Percentiles rank a stretch among this genome's conserved stretches.
These are phyloP conservation scores for Pseudonitzschia multiseries DNA, from an alignment of 108 stramenopile species.

Conservation along the genomic window DNA sequence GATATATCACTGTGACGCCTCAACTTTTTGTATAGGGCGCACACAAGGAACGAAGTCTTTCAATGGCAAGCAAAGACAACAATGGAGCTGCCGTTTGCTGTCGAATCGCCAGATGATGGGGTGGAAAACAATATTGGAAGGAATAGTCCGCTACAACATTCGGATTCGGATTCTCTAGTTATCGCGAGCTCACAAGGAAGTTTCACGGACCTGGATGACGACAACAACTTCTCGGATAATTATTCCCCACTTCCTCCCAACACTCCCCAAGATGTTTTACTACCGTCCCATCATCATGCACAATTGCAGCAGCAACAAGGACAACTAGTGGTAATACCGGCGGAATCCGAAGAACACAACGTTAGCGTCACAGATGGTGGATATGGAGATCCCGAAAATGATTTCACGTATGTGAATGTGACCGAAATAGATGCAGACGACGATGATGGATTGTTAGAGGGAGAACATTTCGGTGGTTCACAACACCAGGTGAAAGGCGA, in stretches of 20 bases:
- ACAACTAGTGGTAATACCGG: constrained; percentile 19
- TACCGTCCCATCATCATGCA: constrained; percentile 19
- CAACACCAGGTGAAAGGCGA: constrained; percentile 28
- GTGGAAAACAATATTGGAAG: background rate
- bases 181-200: constrained; percentile 48
- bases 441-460: constrained; percentile 30
- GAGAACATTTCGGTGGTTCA: constrained; percentile 14
- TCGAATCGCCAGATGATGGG: constrained; percentile 22
- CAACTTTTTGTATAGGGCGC: background rate
- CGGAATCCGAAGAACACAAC: background rate
- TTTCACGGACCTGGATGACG: constrained; percentile 22
- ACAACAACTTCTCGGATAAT: background rate
- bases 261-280: constrained; percentile 33
- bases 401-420: constrained; percentile 57
- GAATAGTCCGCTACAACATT: constrained; percentile 21
- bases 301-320: constrained; percentile 18
- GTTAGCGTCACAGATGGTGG: background rate
- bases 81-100: constrained; percentile 46
- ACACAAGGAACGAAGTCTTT: background rate
- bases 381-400: constrained; percentile 31
- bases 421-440: constrained; percentile 42
- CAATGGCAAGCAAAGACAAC: no score
- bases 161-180: constrained; percentile 29
- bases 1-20: background rate
- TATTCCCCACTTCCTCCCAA: constrained; percentile 18